Evolutionary conservation across 2,329 filamentous ascomycete species (phyloP), one percentile per base, ranked within the genome.

Genomic region (Lasiodiplodia theobromae): DNA sequence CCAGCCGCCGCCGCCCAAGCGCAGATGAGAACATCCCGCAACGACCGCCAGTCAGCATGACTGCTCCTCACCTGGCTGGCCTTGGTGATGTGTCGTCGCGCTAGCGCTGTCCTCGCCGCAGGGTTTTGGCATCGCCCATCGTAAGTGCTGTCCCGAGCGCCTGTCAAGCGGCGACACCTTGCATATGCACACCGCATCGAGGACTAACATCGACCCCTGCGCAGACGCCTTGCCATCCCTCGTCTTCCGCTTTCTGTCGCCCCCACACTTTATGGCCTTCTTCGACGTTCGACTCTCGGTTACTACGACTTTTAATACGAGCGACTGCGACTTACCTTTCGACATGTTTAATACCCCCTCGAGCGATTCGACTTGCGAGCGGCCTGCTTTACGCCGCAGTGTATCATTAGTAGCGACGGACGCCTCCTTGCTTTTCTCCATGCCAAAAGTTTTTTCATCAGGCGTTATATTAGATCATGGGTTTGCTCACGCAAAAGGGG

Each of bases 381-480:
- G 52, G 62, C 40, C 44, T 67, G 44, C 68, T 65, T 52, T 23
- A n/a, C 60, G 69, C 72, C 56, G 47, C 66, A 66, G 64, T 68
- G 63, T 68, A 71, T 67, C 69, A 62, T 69, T 71, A 63, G 69
- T 73, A 78, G 77, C 76, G 76, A 77, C 74, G 71, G 70, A 73
- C 60, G 60, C 73, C 77, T 73, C 67, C 58, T 68, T 68, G 67
- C 67, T 68, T 68, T 63, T 53, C 44, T 47, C 60, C 67, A 68
- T 68, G 60, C 67, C 58, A 68, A 68, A 68, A 68, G 60, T 64
- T 58, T 68, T 68, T 28, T 28, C 67, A 64, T 74, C 66, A 60
- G 78, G 77, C 78, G 78, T 80, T 80, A 74, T 68, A 62, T 64
- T 80, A 80, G 78, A 80, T 72, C 73, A 73, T 77, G 76, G 73